Evolutionary conservation across 208 protist genomes (phyloP).

Genomic region (Crithidia brevicula): DNA sequence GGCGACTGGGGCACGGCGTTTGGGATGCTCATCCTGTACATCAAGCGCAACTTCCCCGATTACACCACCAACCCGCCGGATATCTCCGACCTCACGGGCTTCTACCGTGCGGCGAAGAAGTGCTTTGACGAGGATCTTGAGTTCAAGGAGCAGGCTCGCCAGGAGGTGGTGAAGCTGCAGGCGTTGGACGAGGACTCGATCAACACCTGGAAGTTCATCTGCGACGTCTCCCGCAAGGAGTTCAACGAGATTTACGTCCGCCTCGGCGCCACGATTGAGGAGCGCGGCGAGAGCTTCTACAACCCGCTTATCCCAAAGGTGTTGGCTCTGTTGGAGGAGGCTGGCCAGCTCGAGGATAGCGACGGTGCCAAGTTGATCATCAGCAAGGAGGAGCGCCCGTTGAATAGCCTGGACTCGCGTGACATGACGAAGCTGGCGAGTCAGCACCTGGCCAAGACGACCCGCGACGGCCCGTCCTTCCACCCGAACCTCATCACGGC

Average conservation of each 20-base stretch:
- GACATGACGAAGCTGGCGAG: slow-evolving; percentile 86
- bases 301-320: slow-evolving; percentile 91
- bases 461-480: slow-evolving; percentile 58
- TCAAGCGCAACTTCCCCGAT: slow-evolving; percentile 94
- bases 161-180: slow-evolving; percentile 94
- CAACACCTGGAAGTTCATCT: slow-evolving; percentile 92
- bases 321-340: slow-evolving; percentile 79
- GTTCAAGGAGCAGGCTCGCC: slow-evolving; percentile 92
- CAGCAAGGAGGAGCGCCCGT: slow-evolving; percentile 63
- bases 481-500: slow-evolving; percentile 81
- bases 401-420: slow-evolving; percentile 69
- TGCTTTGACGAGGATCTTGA: slow-evolving; percentile 94
- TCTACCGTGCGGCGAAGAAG: slow-evolving; percentile 96
- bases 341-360: slow-evolving; percentile 76
- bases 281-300: slow-evolving; percentile 97
- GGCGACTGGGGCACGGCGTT: slow-evolving; percentile 99
- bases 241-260: slow-evolving; percentile 94
- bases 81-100: slow-evolving; percentile 94
- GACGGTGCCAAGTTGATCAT: slow-evolving; percentile 91
- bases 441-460: slow-evolving; percentile 67
- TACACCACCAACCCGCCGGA: slow-evolving; percentile 87
- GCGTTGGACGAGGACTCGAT: slow-evolving; percentile 79
- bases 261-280: slow-evolving; percentile 86
- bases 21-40: slow-evolving; percentile 98
- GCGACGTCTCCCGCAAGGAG: slow-evolving; percentile 93